These are phyloP conservation scores for Triticum dicoccoides DNA, from an alignment of 176 grass and related monocot genomes.

Conservation along the genomic window DNA sequence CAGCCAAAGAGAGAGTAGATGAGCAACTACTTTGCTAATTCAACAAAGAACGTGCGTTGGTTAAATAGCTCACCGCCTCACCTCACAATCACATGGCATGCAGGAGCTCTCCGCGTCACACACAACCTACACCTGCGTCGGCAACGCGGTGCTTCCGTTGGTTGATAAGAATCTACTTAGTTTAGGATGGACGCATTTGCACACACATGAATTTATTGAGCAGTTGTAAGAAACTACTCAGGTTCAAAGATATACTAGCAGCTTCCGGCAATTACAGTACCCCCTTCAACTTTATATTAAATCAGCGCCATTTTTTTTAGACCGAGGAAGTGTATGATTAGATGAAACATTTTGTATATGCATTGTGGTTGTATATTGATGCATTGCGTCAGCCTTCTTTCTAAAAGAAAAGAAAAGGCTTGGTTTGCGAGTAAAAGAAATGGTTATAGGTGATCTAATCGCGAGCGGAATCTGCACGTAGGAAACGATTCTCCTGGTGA, in stretches of 20 bases:
- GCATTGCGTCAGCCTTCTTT: background rate
- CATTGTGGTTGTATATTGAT: no score
- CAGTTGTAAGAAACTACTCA: no score
- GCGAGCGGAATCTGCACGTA: background rate
- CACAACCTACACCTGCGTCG: background rate
- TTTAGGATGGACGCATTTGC: no score
- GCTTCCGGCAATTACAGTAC: no score
- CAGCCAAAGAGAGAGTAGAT: background rate
- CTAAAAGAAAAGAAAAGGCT: no score
- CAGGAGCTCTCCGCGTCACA: background rate
- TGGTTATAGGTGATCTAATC: background rate
- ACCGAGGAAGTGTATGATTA: no score
- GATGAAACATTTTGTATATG: no score
- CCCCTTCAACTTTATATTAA: no score
- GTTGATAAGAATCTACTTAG: no score
- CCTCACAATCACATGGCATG: background rate
- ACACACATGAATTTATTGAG: no score
- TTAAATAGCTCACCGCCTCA: background rate
- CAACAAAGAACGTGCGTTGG: background rate
- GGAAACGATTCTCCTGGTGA: background rate
- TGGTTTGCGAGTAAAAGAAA: background rate
- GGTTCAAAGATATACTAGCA: no score
- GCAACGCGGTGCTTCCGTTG: background rate
- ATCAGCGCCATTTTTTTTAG: no score
- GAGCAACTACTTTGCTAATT: background rate